Percentiles rank a stretch among this genome's conserved stretches.
Conservation (phyloP, 108 stramenopile genomes). For the Discostella stelligeroides region DNA sequence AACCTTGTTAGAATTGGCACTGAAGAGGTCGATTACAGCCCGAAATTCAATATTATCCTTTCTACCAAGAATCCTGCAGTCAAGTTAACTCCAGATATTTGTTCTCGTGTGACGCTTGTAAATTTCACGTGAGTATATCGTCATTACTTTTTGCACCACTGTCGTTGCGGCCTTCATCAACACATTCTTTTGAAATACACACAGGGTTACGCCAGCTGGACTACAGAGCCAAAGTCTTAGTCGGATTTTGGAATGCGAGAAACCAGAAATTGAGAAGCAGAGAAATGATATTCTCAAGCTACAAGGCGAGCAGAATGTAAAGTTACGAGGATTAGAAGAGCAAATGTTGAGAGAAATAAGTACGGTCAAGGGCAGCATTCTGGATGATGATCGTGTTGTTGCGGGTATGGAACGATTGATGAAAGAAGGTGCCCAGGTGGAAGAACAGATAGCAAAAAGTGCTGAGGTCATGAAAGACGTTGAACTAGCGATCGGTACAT, state of each 20-base stretch:
- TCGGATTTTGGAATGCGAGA: slow-evolving; percentile 82
- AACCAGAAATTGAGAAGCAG: slow-evolving; percentile 93
- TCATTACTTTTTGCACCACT: neutral
- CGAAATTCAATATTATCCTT: slow-evolving; percentile 93
- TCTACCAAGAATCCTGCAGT: slow-evolving; percentile 93
- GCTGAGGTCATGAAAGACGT: slow-evolving; percentile 91
- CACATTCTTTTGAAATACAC: neutral
- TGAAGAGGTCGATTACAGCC: slow-evolving; percentile 97
- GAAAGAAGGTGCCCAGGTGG: slow-evolving; percentile 93
- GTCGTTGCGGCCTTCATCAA: too few species aligned
- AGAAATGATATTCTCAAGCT: slow-evolving; percentile 83
- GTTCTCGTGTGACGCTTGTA: slow-evolving; percentile 93
- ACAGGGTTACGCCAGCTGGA: slow-evolving; percentile 89
- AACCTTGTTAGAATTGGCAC: slow-evolving; percentile 93
- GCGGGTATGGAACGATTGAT: slow-evolving; percentile 95
- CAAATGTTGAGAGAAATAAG: slow-evolving; percentile 93
- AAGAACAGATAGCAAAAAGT: slow-evolving; percentile 91
- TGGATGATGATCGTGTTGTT: slow-evolving; percentile 96
- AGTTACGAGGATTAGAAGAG: slow-evolving; percentile 95
- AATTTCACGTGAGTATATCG: slow-evolving; percentile 79
- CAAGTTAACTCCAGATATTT: slow-evolving; percentile 93
- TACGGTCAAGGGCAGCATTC: slow-evolving; percentile 95
- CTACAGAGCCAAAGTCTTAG: slow-evolving; percentile 91
- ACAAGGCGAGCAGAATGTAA: slow-evolving; percentile 95
- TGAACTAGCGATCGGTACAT: slow-evolving; percentile 72